These are phyloP conservation scores for Diaporthe sp. DNA, from an alignment of 2,329 filamentous ascomycete genomes.

Conservation along the genomic window DNA sequence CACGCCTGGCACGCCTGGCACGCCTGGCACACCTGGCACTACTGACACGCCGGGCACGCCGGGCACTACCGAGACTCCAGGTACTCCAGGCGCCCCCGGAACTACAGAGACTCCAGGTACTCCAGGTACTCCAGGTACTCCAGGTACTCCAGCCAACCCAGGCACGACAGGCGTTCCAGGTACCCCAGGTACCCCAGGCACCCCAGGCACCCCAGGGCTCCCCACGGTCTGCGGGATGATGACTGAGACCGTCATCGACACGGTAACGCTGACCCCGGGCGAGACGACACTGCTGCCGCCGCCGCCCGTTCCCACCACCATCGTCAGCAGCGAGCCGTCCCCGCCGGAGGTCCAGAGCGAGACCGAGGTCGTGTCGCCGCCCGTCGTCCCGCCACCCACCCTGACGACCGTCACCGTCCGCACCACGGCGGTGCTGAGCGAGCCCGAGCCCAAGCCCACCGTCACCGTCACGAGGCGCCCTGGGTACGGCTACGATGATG, in stretches of 20 bases:
- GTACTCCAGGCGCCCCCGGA: background rate
- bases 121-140: background rate
- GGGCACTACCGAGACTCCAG: background rate
- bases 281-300: background rate
- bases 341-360: background rate
- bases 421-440: background rate
- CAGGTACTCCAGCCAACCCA: background rate
- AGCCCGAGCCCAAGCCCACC: background rate
- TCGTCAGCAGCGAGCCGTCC: background rate
- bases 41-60: background rate
- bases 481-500: background rate
- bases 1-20: background rate
- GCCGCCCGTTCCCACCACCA: background rate
- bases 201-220: background rate
- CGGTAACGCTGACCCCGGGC: slow-evolving; percentile 3
- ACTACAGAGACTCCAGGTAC: background rate
- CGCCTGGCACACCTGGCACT: background rate
- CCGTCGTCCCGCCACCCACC: background rate
- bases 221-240: background rate
- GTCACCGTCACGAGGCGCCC: background rate
- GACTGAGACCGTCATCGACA: slow-evolving; percentile 27
- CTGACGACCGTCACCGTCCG: slow-evolving; percentile 3
- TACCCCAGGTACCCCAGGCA: background rate
- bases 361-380: background rate
- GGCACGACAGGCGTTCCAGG: background rate